Conservation (phyloP, 257 asterid species). For the Solanum raphanifolium region DNA sequence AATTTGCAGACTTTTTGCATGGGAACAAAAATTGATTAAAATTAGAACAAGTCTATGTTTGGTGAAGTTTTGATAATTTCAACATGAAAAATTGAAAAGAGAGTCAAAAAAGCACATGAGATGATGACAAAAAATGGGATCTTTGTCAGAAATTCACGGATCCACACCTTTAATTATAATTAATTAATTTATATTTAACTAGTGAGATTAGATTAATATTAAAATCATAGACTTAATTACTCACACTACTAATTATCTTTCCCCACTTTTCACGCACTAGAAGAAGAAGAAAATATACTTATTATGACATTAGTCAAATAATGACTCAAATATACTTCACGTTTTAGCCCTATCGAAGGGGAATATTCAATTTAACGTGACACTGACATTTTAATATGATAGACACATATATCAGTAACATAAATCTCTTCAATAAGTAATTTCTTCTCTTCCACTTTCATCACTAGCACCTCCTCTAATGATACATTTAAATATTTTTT, state of each 20-base stretch:
- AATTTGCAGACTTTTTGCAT: not conserved
- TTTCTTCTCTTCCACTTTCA: not conserved
- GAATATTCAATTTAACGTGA: not conserved
- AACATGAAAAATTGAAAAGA: not conserved
- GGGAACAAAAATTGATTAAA: not conserved
- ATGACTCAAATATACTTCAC: not conserved
- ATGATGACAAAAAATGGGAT: constrained; percentile 5
- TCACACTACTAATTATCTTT: not conserved
- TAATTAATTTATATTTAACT: not conserved
- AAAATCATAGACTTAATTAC: not conserved
- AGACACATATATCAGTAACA: not conserved
- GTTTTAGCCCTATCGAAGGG: not conserved
- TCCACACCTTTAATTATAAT: constrained; percentile 20
- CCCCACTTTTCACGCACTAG: not conserved
- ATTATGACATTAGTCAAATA: not conserved
- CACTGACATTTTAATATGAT: not conserved
- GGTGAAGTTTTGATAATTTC: not conserved
- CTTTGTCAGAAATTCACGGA: constrained; percentile 3
- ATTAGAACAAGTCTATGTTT: not conserved
- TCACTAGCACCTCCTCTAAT: rapidly evolving
- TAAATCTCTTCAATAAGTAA: not conserved
- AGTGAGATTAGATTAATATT: not conserved
- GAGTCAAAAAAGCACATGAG: constrained; percentile 19
- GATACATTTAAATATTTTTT: not conserved
- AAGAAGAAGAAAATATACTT: not conserved